Evolutionary conservation across 495 filamentous ascomycete species (phyloP).

Genomic region (Penicillium herquei): DNA sequence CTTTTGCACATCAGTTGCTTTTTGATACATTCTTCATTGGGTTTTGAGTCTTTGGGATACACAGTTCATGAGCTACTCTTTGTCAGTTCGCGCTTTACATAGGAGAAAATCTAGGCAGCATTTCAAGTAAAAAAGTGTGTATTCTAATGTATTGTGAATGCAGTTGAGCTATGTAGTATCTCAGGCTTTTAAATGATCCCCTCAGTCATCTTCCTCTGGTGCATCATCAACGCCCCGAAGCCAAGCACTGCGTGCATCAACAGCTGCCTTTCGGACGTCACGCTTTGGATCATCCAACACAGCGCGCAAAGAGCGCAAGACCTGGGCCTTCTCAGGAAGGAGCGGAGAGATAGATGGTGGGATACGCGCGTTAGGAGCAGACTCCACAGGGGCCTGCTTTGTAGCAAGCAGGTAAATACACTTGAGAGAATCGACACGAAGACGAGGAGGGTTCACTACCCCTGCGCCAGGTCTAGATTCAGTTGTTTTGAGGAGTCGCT

Average conservation of each 20-base stretch:
- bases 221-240: slow-evolving; percentile 59
- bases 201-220: slow-evolving; percentile 52
- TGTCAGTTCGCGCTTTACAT: no score
- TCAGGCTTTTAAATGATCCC: not conserved
- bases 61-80: no score
- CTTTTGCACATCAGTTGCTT: no score
- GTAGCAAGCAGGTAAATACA: slow-evolving; percentile 58
- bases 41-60: no score
- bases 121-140: no score
- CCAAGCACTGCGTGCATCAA: slow-evolving; percentile 67
- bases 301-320: slow-evolving; percentile 51
- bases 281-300: slow-evolving; percentile 68
- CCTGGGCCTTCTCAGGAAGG: slow-evolving; percentile 55
- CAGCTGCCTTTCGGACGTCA: slow-evolving; percentile 64
- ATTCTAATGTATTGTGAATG: not conserved
- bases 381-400: slow-evolving; percentile 22
- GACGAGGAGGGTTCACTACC: slow-evolving; percentile 36
- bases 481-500: slow-evolving; percentile 54
- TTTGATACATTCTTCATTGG: no score
- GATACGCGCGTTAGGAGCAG: slow-evolving; percentile 30
- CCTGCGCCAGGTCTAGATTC: slow-evolving; percentile 9
- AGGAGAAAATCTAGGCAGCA: no score
- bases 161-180: not conserved
- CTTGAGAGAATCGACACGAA: slow-evolving; percentile 52
- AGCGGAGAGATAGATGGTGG: slow-evolving; percentile 45